Evolutionary conservation across 2,329 filamentous ascomycete genomes (phyloP), one percentile per base, ranked within the genome.

Genomic region (Exophiala sp.): DNA sequence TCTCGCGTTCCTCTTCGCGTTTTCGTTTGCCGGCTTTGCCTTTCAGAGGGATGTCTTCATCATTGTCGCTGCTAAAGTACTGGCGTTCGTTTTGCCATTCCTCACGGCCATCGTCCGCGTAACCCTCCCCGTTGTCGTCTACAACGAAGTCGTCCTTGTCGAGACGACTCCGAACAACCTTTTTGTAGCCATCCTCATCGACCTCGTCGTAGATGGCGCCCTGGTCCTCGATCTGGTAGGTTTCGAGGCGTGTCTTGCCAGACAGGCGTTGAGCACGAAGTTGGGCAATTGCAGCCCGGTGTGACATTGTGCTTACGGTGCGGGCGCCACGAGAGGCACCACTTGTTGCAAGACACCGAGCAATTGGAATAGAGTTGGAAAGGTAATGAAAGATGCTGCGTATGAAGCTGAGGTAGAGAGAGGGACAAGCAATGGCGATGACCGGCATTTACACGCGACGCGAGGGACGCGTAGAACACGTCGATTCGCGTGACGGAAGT

Each of bases 61-160:
- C 90, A 53, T 93, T 88, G 29, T 83, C 86, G 55, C 84, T 78
- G 66, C 85, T 80, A 56, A 78, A 75, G 65, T 80, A 73, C 52
- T 76, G 76, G 58, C 76, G 73, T 58, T 84, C 77, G 61, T 85
- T 80, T 68, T 91, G 83, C 90, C 91, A 91, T 62, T 97, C 93
- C 70, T 95, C 90, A 48, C 93, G 84, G 53, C 93, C 93, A 65
- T 97, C 93, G 66, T 97, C 91, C 58, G 88, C 91, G 64, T 98
- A 98, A 30, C 93, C 91, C 66, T 91, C 88, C 64, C 91, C 91
- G 72, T 96, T 95, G 72, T 98, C 93, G 73, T 97, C 93, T 53
- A 98, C 90, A 45, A 98, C 91, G 64, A 98, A 98, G 71, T 98
- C 93, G 62, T 98, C 93, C 63, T 95, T 78, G 64, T 97, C 87